phyloP scores from a whole-genome alignment of 495 filamentous ascomycete species.

The Neurospora pannonica region DNA sequence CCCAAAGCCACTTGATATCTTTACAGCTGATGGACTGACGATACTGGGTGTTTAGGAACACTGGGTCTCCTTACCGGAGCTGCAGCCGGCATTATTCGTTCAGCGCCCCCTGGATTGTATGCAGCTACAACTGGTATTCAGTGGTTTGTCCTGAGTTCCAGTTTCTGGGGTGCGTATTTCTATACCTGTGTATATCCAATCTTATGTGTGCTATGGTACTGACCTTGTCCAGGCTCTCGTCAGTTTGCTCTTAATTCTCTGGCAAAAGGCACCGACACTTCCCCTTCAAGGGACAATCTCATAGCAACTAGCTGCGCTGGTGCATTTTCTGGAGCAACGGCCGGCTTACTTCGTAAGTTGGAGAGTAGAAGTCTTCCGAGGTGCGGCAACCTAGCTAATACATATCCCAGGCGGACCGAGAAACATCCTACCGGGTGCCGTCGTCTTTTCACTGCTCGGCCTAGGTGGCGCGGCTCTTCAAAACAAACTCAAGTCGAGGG shows the following conservation, averaged over 20 bases:
- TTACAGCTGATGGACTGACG: background rate
- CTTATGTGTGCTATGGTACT: background rate
- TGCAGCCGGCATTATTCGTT: constrained; percentile 55
- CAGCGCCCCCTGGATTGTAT: constrained; percentile 56
- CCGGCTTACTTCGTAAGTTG: constrained; percentile 55
- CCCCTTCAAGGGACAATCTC: constrained; percentile 39
- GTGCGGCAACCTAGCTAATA: constrained; percentile 8
- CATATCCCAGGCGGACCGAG: constrained; percentile 27
- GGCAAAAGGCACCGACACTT: constrained; percentile 38
- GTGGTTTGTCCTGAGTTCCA: constrained; percentile 67
- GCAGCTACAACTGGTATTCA: constrained; percentile 63
- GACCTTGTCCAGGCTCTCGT: constrained; percentile 26
- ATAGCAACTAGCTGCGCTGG: constrained; percentile 61
- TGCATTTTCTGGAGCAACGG: constrained; percentile 57
- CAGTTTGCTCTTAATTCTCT: constrained; percentile 22
- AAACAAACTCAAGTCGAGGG: constrained; percentile 8
- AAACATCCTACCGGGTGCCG: constrained; percentile 31
- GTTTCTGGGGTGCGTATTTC: constrained; percentile 57
- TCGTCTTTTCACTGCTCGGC: constrained; percentile 29
- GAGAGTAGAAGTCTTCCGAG: background rate
- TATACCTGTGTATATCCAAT: background rate
- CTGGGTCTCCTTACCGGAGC: constrained; percentile 66
- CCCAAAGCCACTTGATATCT: background rate
- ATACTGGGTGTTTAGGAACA: constrained; percentile 39
- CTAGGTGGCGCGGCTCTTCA: constrained; percentile 25